Evolutionary conservation across 164 flowering plant species (phyloP).

Genomic region (Magnolia changhungtana): DNA sequence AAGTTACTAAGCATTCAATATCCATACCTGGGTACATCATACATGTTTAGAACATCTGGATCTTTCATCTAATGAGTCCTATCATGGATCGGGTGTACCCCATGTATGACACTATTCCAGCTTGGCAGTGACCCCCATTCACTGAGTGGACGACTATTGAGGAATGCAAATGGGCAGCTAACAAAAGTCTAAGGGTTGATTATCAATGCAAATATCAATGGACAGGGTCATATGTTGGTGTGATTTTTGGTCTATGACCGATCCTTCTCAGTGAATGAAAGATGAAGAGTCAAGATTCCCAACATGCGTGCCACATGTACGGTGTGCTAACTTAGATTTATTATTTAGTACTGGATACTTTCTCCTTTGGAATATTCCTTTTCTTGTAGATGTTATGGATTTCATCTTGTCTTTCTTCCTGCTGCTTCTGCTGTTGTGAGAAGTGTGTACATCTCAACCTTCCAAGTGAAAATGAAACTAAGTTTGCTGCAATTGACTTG

Average conservation of each 20-base stretch:
- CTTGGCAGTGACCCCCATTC: background rate
- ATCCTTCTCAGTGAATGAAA: background rate
- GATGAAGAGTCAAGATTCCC: background rate
- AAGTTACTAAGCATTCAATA: background rate
- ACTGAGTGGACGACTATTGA: background rate
- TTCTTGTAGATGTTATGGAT: background rate
- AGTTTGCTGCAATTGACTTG: constrained; percentile 9
- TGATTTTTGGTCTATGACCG: background rate
- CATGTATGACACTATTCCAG: no score
- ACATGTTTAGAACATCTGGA: background rate
- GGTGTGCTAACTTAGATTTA: no score
- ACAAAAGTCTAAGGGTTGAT: background rate
- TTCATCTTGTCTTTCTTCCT: background rate
- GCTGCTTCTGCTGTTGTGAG: background rate
- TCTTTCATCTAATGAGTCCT: background rate
- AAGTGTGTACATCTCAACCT: background rate
- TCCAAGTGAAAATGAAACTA: background rate
- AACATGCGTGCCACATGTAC: background rate
- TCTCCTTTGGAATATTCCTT: background rate
- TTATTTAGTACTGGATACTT: background rate
- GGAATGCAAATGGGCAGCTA: background rate
- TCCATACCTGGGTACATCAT: background rate
- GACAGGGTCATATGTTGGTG: background rate
- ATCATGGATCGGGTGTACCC: no score
- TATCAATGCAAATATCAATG: no score